Percentiles rank a stretch among this genome's conserved stretches.
Evolutionary conservation across 352 stramenopile genomes (phyloP).

Genomic region (Phytophthora ohioensis): DNA sequence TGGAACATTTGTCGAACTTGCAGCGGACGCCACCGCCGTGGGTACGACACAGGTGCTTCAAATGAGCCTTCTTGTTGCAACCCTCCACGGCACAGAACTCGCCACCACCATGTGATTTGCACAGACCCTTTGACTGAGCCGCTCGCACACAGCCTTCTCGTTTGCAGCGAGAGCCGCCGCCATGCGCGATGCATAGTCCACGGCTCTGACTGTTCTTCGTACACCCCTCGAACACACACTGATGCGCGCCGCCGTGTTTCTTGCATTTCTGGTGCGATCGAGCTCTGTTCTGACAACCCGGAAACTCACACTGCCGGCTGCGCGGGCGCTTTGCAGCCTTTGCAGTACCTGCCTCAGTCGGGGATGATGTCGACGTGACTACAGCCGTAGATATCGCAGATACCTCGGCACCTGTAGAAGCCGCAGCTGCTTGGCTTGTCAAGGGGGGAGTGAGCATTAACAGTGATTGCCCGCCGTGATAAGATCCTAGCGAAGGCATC

Average conservation of each 20-base stretch:
- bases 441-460: constrained; percentile 6
- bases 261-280: constrained; percentile 91
- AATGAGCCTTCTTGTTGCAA: constrained; percentile 88
- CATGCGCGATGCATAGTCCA: constrained; percentile 86
- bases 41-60: constrained; percentile 88
- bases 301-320: constrained; percentile 75
- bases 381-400: background rate
- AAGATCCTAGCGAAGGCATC: constrained; percentile 28
- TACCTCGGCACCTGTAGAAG: background rate
- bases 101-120: constrained; percentile 85
- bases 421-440: constrained; percentile 1
- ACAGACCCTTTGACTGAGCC: constrained; percentile 87
- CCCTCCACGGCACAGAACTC: constrained; percentile 85
- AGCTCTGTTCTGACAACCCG: constrained; percentile 80
- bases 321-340: constrained; percentile 48
- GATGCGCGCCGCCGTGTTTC: constrained; percentile 88
- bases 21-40: constrained; percentile 87
- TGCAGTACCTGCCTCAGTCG: constrained; percentile 7
- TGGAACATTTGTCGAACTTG: constrained; percentile 81
- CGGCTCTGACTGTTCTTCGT: constrained; percentile 90
- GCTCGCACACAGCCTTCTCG: constrained; percentile 80
- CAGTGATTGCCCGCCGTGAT: constrained; percentile 29
- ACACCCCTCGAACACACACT: constrained; percentile 86
- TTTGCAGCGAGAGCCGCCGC: constrained; percentile 83
- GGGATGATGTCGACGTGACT: constrained; percentile 18